Percentiles rank a stretch among this genome's conserved stretches.
Evolutionary conservation across 73 alveolate species (phyloP).

Genomic region (Uronychia binucleata): DNA sequence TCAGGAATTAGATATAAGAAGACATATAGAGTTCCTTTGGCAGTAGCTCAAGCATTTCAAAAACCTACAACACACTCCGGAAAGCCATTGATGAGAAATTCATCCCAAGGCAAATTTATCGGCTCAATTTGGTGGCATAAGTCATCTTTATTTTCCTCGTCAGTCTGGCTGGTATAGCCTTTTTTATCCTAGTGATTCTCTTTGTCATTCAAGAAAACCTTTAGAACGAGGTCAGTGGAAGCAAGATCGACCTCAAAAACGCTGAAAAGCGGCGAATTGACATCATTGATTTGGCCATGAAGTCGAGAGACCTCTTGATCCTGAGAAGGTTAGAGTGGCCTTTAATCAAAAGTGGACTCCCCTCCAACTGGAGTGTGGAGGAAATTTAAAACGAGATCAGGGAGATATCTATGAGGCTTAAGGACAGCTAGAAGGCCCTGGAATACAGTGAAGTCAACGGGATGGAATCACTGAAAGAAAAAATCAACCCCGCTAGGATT

Average conservation of each 20-base stretch:
- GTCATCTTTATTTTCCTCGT: conserved; percentile 23
- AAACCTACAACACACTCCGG: conserved; percentile 32
- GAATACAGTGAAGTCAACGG: no score
- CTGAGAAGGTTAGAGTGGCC: no score
- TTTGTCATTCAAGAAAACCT: background rate
- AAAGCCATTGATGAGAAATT: conserved; percentile 53
- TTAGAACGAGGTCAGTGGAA: no score
- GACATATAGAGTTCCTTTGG: background rate
- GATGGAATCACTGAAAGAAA: no score
- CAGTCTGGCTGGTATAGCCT: conserved; percentile 16
- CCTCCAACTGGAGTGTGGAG: no score
- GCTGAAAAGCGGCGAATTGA: background rate
- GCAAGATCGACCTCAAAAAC: background rate
- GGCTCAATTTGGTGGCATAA: conserved; percentile 33
- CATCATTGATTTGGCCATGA: background rate
- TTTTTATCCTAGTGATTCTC: conserved; percentile 10
- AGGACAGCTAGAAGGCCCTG: no score
- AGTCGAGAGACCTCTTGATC: conserved; percentile 29
- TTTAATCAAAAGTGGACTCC: no score
- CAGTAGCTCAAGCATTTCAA: background rate
- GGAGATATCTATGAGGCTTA: no score
- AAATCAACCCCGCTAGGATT: no score
- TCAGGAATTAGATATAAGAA: background rate
- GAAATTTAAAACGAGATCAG: no score
- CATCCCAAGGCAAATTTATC: conserved; percentile 25